Evolutionary conservation across 225 moss, liverwort and hornwort genomes (phyloP), one percentile per base, ranked within the genome.

Genomic region (Rhytidiadelphus loreus): DNA sequence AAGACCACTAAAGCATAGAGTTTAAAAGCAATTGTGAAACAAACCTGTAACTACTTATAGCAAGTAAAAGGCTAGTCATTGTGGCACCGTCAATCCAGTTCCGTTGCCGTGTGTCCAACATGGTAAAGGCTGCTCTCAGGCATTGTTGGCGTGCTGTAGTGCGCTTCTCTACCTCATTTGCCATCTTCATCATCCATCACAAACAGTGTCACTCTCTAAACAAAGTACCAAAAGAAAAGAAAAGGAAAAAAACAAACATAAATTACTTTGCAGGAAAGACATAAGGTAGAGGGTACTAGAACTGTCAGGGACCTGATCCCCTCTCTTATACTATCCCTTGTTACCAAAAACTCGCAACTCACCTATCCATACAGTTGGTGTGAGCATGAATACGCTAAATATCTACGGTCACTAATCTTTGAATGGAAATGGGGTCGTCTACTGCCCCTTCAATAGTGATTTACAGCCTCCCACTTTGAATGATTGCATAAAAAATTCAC

Each of bases 41-140:
- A 44, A 77, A 97, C 97, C 95, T 95, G 93, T 92, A 93, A 86
- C 82, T 89, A 60, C 93, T 93, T 83, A 97, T 96, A 69, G 95
- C 90, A 84, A 88, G 90, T 88, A 97, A 92, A 12, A 97, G 92
- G 63, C 88, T 80, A 80, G 60, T 91, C 87, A 94, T 92, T 44
- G 91, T 91, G 83, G 93, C 89, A 85, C 89, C 89, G 72, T 89
- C 81, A 62, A 97, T 95, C 93, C 96, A 93, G 69, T 88, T 86
- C 59, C 91, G 95, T 62, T 89, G 85, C 68, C 82, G 73, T 64
- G 78, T 75, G 86, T 95, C 92, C 82, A 97, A 91, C 69, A 96
- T 87, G 62, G 70, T 85, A 66, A 94, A 97, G n/a, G 97, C 96
- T 82, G 94, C 88, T 90, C 92, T 92, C 52, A 97, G 88, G 84